Conservation (phyloP, 2,329 filamentous ascomycete species). For the Monosporascus sp. region DNA sequence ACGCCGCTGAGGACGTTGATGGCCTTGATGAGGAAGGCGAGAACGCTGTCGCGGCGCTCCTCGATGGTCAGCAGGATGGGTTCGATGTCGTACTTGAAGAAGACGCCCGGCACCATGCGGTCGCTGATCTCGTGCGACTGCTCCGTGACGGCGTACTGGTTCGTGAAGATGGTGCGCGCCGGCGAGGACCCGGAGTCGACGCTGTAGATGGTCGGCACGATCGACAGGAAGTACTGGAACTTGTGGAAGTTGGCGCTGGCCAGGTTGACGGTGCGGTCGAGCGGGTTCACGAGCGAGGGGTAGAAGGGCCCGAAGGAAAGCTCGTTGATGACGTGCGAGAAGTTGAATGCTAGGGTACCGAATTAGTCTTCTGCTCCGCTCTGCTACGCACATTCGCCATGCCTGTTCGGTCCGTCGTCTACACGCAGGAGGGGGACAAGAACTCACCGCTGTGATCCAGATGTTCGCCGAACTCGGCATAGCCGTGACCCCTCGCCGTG, state of each 20-base stretch:
- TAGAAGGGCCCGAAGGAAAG: constrained; percentile 97
- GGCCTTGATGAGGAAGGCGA: constrained; percentile 72
- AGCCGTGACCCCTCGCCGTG: constrained; percentile 92
- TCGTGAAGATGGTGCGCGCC: constrained; percentile 69
- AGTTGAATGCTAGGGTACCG: constrained; percentile 74
- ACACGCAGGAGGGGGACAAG: neutral
- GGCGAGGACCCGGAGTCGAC: constrained; percentile 33
- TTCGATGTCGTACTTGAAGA: constrained; percentile 99
- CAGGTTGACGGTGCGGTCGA: constrained; percentile 80
- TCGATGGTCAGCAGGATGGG: constrained; percentile 83
- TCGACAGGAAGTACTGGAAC: constrained; percentile 94
- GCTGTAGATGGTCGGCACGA: constrained; percentile 92
- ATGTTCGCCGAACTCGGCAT: constrained; percentile 72
- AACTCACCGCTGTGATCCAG: constrained; percentile 72
- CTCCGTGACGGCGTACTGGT: constrained; percentile 96
- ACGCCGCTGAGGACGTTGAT: constrained; percentile 90
- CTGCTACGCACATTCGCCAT: neutral
- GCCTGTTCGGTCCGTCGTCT: neutral
- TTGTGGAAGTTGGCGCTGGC: constrained; percentile 82
- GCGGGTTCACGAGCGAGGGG: constrained; percentile 85
- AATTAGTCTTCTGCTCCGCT: constrained; percentile 14
- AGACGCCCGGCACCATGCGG: constrained; percentile 75
- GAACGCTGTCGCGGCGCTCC: constrained; percentile 70
- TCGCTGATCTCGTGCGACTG: constrained; percentile 70
- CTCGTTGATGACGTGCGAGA: constrained; percentile 93